phyloP scores from a whole-genome alignment of 2,329 filamentous ascomycete genomes.

The Anthostomella pinea region DNA sequence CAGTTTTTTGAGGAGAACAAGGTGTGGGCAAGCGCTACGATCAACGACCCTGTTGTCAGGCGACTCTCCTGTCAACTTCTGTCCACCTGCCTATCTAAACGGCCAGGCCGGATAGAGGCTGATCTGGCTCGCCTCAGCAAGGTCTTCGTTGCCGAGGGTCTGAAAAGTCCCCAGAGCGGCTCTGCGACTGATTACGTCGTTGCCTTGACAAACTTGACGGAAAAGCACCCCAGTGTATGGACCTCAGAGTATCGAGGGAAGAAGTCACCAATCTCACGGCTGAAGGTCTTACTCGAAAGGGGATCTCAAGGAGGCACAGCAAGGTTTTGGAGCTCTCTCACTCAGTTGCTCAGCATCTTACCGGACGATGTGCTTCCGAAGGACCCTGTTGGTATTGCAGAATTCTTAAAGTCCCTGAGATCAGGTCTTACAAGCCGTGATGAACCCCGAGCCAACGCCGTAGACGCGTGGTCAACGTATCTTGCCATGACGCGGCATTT shows the following conservation, averaged over 20 bases:
- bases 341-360: slow-evolving; percentile 59
- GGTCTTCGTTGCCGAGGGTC: slow-evolving; percentile 67
- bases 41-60: slow-evolving; percentile 54
- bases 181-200: slow-evolving; percentile 71
- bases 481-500: slow-evolving; percentile 60
- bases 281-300: slow-evolving; percentile 73
- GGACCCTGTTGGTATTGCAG: slow-evolving; percentile 50
- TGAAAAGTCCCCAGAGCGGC: slow-evolving; percentile 69
- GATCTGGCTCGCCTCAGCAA: slow-evolving; percentile 52
- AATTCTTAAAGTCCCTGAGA: slow-evolving; percentile 65
- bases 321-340: slow-evolving; percentile 71
- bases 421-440: slow-evolving; percentile 70
- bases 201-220: slow-evolving; percentile 65
- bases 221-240: slow-evolving; percentile 69
- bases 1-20: slow-evolving; percentile 63
- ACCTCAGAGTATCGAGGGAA: slow-evolving; percentile 54
- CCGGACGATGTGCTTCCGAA: slow-evolving; percentile 51
- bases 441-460: slow-evolving; percentile 67
- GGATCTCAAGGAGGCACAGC: slow-evolving; percentile 77
- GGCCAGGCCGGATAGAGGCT: slow-evolving; percentile 44
- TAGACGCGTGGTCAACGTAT: slow-evolving; percentile 73
- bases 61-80: slow-evolving; percentile 52
- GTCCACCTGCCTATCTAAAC: slow-evolving; percentile 44
- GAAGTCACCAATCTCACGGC: slow-evolving; percentile 50
- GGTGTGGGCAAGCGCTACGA: slow-evolving; percentile 65